Percentiles rank a stretch among this genome's conserved stretches.
Evolutionary conservation across 1,284 basidiomycete species (phyloP).

Genomic region (Ustilago lituana): DNA sequence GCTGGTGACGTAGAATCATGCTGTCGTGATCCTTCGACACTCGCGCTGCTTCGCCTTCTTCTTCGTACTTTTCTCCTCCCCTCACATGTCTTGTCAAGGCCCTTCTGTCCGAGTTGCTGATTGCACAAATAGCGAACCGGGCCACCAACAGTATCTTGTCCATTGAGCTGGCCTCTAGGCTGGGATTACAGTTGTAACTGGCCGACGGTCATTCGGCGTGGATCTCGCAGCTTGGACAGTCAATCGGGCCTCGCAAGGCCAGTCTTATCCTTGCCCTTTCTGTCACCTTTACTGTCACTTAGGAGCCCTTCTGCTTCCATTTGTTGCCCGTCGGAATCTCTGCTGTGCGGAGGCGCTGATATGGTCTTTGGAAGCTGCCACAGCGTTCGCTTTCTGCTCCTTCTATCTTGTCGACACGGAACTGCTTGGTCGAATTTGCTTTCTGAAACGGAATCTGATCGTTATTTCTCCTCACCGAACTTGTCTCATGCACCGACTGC

Average conservation of each 20-base stretch:
- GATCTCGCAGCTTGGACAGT: conserved; percentile 5
- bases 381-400: not conserved
- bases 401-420: conserved; percentile 6
- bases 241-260: not conserved
- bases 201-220: conserved; percentile 13
- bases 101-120: conserved; percentile 7
- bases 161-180: conserved; percentile 24
- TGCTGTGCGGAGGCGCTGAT: conserved; percentile 19
- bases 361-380: not conserved
- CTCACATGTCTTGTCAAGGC: not conserved
- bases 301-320: not conserved
- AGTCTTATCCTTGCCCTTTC: conserved; percentile 2
- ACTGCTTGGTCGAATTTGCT: conserved; percentile 6
- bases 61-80: not conserved
- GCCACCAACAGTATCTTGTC: not conserved
- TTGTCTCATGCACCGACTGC: no score
- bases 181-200: conserved; percentile 4
- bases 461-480: not conserved
- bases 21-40: no score
- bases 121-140: conserved; percentile 7
- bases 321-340: not conserved
- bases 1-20: no score
- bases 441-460: conserved; percentile 8
- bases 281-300: conserved; percentile 10
- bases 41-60: no score